These are phyloP conservation scores for Thuidium tamariscinum DNA, from an alignment of 225 moss, liverwort and hornwort genomes.

Conservation along the genomic window DNA sequence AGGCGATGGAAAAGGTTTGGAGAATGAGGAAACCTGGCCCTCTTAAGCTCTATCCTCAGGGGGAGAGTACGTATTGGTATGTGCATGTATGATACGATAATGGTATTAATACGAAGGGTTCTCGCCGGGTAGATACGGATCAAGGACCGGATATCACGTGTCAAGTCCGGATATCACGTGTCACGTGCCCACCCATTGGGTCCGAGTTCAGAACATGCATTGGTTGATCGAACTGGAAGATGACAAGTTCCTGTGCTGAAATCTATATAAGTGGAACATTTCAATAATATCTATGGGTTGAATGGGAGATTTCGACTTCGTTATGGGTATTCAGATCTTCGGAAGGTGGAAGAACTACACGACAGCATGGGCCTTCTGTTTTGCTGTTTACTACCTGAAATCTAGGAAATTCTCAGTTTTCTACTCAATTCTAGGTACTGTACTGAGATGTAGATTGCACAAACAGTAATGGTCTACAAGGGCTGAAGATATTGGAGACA, in stretches of 20 bases:
- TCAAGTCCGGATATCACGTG: background rate
- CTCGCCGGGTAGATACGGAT: background rate
- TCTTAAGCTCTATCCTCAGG: constrained; percentile 19
- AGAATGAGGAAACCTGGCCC: background rate
- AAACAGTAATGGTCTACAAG: background rate
- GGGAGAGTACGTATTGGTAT: background rate
- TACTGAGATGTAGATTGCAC: background rate
- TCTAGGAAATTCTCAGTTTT: background rate
- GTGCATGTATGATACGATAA: rapidly evolving
- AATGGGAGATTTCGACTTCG: background rate
- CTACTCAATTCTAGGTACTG: rapidly evolving
- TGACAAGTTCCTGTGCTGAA: rapidly evolving
- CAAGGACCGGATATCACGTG: background rate
- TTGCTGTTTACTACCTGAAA: rapidly evolving
- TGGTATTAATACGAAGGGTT: background rate
- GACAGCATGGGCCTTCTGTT: background rate
- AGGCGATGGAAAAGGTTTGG: constrained; percentile 6
- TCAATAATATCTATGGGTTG: rapidly evolving
- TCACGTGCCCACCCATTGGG: background rate
- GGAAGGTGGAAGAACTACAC: too few species aligned
- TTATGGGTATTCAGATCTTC: background rate
- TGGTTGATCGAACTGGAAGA: background rate
- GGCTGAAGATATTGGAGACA: rapidly evolving
- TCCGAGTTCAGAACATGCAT: constrained; percentile 2
- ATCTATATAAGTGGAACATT: rapidly evolving